These are phyloP conservation scores for Citrus mangshanensis DNA, from an alignment of 345 rosid species.

Conservation along the genomic window DNA sequence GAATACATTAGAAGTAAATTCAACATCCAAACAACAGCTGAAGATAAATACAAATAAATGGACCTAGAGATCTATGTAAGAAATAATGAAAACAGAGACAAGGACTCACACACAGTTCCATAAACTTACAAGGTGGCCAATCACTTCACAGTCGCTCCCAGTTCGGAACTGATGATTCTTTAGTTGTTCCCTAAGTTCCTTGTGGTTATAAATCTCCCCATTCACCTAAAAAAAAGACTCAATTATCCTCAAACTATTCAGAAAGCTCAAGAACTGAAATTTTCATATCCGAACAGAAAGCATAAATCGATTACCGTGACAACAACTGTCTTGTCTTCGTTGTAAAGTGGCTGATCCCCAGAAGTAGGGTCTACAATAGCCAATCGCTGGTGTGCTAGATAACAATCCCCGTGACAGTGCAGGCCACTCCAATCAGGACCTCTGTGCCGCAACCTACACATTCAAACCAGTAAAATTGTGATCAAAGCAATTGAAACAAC, in stretches of 20 bases:
- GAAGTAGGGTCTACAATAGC: conserved; percentile 83
- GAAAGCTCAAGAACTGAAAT: background rate
- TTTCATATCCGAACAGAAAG: background rate
- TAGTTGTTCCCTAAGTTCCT: conserved; percentile 49
- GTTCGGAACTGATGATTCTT: conserved; percentile 66
- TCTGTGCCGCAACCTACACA: conserved; percentile 63
- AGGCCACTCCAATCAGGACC: conserved; percentile 92
- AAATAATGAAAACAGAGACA: background rate
- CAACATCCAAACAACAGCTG: background rate
- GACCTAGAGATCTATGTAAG: background rate
- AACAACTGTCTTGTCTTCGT: conserved; percentile 62
- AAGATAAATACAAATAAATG: background rate
- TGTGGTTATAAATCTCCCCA: conserved; percentile 90
- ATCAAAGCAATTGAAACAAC: background rate
- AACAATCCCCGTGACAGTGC: conserved; percentile 62
- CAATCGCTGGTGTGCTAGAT: conserved; percentile 76
- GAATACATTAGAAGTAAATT: background rate
- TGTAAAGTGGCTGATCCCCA: conserved; percentile 84
- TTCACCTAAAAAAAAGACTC: conserved; percentile 47
- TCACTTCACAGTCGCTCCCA: conserved; percentile 89
- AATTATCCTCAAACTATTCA: background rate
- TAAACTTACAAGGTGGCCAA: conserved; percentile 79
- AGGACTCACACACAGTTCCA: background rate
- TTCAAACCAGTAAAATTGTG: background rate
- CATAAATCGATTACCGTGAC: conserved; percentile 55